Conservation (phyloP, 306 rosid species). For the Cucumis sativus region DNA sequence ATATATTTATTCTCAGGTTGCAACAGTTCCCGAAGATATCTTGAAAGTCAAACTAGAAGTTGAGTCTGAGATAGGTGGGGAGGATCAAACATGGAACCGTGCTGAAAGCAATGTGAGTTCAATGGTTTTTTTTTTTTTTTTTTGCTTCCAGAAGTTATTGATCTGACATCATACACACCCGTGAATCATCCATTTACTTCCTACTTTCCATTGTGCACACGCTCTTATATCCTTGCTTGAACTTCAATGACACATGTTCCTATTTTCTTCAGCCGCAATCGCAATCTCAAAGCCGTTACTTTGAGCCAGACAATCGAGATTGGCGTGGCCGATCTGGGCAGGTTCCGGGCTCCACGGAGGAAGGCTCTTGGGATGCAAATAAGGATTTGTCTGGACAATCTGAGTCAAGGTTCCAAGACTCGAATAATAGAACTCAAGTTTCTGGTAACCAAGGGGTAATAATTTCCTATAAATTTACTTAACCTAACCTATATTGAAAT, state of each 20-base stretch:
- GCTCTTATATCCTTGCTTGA: background rate
- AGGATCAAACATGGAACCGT: conserved; percentile 26
- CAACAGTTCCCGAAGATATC: conserved; percentile 19
- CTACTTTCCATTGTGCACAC: background rate
- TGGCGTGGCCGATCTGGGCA: conserved; percentile 32
- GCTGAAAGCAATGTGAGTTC: conserved; percentile 22
- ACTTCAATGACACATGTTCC: background rate
- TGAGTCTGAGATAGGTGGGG: conserved; percentile 20
- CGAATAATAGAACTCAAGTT: conserved; percentile 13
- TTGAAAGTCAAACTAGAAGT: conserved; percentile 26
- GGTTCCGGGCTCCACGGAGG: conserved; percentile 18
- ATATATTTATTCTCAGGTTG: conserved; percentile 6
- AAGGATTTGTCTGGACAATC: conserved; percentile 1
- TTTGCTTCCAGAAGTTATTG: background rate
- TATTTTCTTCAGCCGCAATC: conserved; percentile 12
- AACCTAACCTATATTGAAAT: background rate
- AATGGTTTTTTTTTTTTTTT: background rate
- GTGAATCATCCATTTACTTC: background rate
- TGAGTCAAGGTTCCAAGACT: conserved; percentile 9
- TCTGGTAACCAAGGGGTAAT: conserved; percentile 37
- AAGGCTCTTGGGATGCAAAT: conserved; percentile 11
- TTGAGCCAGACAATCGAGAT: conserved; percentile 27
- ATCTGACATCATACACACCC: background rate
- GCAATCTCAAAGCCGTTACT: conserved; percentile 20
- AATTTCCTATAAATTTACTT: background rate